These are phyloP conservation scores for Aspergillus mulundensis DNA, from an alignment of 495 filamentous ascomycete species.

Conservation along the genomic window DNA sequence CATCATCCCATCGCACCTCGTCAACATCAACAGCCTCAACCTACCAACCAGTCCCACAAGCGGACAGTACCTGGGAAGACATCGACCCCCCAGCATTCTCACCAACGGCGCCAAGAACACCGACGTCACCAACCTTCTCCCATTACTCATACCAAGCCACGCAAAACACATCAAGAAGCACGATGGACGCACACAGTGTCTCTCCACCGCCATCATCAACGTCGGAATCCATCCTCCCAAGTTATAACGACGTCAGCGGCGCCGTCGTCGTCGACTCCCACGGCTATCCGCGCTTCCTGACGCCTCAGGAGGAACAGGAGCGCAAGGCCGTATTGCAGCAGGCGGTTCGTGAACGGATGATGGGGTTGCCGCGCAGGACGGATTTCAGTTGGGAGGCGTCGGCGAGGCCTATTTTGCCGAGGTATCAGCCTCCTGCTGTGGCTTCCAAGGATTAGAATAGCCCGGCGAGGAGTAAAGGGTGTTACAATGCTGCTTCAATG, in stretches of 20 bases:
- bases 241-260: conserved; percentile 31
- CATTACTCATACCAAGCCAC: too few relatives aligned
- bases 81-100: conserved; percentile 15
- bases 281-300: conserved; percentile 26
- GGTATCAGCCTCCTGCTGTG: conserved; percentile 16
- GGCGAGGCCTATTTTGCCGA: conserved; percentile 12
- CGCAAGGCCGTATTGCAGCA: conserved; percentile 16
- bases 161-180: neutral
- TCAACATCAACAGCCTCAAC: neutral
- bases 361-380: conserved; percentile 23
- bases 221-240: conserved; percentile 12
- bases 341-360: conserved; percentile 29
- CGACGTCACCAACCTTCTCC: neutral
- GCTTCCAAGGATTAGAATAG: too few relatives aligned
- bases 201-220: neutral
- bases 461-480: neutral
- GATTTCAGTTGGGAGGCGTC: conserved; percentile 24
- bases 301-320: conserved; percentile 26
- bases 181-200: neutral
- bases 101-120: neutral
- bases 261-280: conserved; percentile 27
- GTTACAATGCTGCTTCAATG: too few relatives aligned
- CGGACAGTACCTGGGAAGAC: conserved; percentile 11
- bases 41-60: neutral
- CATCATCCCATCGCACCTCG: neutral